Evolutionary conservation across 768 basidiomycete species (phyloP).

Genomic region (Saitozyma sp.): DNA sequence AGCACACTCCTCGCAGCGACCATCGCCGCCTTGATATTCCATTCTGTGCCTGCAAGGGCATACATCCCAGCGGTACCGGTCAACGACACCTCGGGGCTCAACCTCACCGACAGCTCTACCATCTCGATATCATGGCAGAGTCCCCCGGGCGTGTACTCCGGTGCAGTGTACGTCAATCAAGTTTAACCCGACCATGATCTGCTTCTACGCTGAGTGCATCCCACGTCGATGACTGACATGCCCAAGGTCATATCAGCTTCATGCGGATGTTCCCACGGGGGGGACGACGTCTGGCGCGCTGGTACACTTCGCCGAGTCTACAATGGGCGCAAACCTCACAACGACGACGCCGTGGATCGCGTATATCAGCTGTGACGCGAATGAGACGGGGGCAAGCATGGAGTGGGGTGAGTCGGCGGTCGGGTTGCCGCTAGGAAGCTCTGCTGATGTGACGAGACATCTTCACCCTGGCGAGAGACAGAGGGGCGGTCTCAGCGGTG

Average conservation of each 20-base stretch:
- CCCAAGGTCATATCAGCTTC: constrained; percentile 46
- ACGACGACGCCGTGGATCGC: constrained; percentile 89
- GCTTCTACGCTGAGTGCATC: not conserved
- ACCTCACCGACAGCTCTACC: constrained; percentile 62
- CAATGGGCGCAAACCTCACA: constrained; percentile 52
- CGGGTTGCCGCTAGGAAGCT: not conserved
- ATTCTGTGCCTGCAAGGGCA: constrained; percentile 36
- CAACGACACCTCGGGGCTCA: constrained; percentile 63
- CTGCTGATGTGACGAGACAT: constrained; percentile 58
- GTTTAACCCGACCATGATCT: not conserved
- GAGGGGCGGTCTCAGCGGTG: constrained; percentile 79
- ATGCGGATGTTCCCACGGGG: constrained; percentile 46
- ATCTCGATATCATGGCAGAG: constrained; percentile 60
- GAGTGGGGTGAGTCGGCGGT: constrained; percentile 40
- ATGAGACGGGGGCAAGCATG: constrained; percentile 62
- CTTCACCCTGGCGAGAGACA: constrained; percentile 74
- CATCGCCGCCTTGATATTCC: constrained; percentile 31
- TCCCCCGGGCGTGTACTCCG: constrained; percentile 51
- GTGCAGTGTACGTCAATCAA: constrained; percentile 33
- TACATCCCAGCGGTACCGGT: constrained; percentile 75
- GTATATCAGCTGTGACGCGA: constrained; percentile 76
- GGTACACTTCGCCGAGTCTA: constrained; percentile 75
- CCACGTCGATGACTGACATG: constrained; percentile 2
- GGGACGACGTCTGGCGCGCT: constrained; percentile 67
- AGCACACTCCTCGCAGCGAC: constrained; percentile 19